Conservation (phyloP, 1,139 yeast genomes). For the Arxiozyma slooffiae region DNA sequence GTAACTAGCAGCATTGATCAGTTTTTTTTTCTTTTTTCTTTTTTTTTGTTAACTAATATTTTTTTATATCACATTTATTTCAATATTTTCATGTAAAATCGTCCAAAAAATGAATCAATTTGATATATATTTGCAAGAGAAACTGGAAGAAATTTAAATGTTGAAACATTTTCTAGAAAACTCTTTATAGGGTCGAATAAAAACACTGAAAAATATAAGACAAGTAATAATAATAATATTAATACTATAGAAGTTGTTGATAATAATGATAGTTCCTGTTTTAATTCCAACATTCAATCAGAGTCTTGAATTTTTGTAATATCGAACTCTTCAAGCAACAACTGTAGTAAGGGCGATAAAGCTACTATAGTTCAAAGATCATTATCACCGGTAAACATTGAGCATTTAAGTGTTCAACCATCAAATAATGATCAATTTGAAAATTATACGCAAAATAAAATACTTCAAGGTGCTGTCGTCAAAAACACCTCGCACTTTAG, state of each 20-base stretch:
- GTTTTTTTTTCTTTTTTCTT: too few relatives aligned
- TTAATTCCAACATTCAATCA: background rate
- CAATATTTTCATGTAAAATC: background rate
- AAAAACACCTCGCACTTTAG: background rate
- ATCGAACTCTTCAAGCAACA: too few relatives aligned
- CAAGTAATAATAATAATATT: background rate
- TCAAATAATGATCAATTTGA: slow-evolving; percentile 2
- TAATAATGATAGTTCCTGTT: background rate
- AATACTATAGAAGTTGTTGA: background rate
- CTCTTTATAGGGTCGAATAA: background rate
- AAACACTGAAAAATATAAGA: background rate
- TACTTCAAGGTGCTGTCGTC: background rate
- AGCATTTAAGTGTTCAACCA: slow-evolving; percentile 11
- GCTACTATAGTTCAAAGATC: slow-evolving; percentile 8
- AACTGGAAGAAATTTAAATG: slow-evolving; percentile 16
- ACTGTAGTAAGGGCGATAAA: background rate
- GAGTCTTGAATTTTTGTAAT: background rate
- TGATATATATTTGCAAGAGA: slow-evolving; percentile 23
- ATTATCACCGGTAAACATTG: slow-evolving; percentile 10
- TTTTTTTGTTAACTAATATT: too few relatives aligned
- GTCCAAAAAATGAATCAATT: slow-evolving; percentile 18
- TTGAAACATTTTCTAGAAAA: slow-evolving; percentile 22
- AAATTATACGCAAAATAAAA: background rate
- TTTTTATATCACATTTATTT: background rate
- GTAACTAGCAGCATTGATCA: too few relatives aligned